Evolutionary conservation across 1,284 basidiomycete species (phyloP), one percentile per base, ranked within the genome.

Genomic region (Cutaneotrichosporon dermatis): DNA sequence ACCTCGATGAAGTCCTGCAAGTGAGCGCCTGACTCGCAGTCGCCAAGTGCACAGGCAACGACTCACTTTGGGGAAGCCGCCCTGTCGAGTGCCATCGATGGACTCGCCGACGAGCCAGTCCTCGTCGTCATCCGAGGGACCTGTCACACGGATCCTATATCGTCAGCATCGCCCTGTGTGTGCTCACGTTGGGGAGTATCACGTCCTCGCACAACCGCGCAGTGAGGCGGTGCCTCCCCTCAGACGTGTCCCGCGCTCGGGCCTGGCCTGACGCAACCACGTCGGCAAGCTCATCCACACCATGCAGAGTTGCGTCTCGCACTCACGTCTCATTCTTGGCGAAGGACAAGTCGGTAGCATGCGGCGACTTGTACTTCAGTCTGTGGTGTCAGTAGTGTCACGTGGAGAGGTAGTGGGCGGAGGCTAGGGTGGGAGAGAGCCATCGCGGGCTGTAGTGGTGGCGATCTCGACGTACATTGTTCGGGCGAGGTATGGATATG

Each of bases 291-390:
- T n/a, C 6, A 9, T 45, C 43, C 9, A 40, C 39, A 40, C 39
- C 39, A 40, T 12, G 25, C 25, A 25, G 25, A 25, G 25, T 25
- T 25, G 25, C 25, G 25, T 40, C 39, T 40, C 10, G 6, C 1
- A 71, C 75, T 72, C 66, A 77, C 77, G 71, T 76, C 54, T 77
- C 77, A 59, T 71, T 73, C 60, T 77, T 77, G 48, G 70, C 69
- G 58, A 79, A 79, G n/a, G 75, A 76, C 8, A 79, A 67, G 57
- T 79, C 77, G 1, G 76, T 77, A 25, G 74, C 68, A 59, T 79
- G 77, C 9, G 77, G 77, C 6, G 74, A 76, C 63, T 77, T 79
- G 71, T 77, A 79, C 57, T 75, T 75, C 54, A 79, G 64, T 4
- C 76, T 78, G 59, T 78, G 59, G 8, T 13, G 43, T 53, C 37